phyloP scores from a whole-genome alignment of 1,284 basidiomycete species.

The Pascua guehoae region DNA sequence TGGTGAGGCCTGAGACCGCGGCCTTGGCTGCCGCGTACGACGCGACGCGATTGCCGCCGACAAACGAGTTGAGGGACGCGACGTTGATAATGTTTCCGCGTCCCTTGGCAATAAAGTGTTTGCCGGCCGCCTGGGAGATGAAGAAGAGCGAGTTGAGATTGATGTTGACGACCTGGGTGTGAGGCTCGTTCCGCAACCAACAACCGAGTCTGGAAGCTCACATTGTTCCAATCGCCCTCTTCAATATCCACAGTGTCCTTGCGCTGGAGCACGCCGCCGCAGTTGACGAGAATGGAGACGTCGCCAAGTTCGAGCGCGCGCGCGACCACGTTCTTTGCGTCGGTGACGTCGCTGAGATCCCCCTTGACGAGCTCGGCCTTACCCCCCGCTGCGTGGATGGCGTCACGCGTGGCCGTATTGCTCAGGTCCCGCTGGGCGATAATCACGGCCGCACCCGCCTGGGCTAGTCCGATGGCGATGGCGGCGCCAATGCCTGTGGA shows the following conservation, averaged over 20 bases:
- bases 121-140: slow-evolving; percentile 32
- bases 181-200: too few species aligned
- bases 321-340: slow-evolving; percentile 53
- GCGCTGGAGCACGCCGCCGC: slow-evolving; percentile 68
- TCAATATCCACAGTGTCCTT: slow-evolving; percentile 58
- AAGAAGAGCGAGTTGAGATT: slow-evolving; percentile 41
- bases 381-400: slow-evolving; percentile 48
- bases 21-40: slow-evolving; percentile 67
- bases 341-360: slow-evolving; percentile 65
- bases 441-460: slow-evolving; percentile 68
- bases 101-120: slow-evolving; percentile 32
- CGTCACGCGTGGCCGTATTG: slow-evolving; percentile 58
- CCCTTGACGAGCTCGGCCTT: slow-evolving; percentile 58
- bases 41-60: slow-evolving; percentile 52
- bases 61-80: slow-evolving; percentile 36
- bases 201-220: too few species aligned
- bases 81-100: slow-evolving; percentile 42
- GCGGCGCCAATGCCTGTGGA: slow-evolving; percentile 29
- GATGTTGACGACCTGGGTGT: neutral
- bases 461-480: slow-evolving; percentile 48
- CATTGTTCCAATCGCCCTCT: neutral
- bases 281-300: slow-evolving; percentile 81
- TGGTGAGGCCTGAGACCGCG: slow-evolving; percentile 66
- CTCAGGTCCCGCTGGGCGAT: slow-evolving; percentile 61
- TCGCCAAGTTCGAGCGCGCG: slow-evolving; percentile 46